A percentile compares a stretch with the other conserved stretches of the same genome.
These are phyloP conservation scores for Populus ilicifolia DNA, from an alignment of 345 rosid species.

Conservation along the genomic window DNA sequence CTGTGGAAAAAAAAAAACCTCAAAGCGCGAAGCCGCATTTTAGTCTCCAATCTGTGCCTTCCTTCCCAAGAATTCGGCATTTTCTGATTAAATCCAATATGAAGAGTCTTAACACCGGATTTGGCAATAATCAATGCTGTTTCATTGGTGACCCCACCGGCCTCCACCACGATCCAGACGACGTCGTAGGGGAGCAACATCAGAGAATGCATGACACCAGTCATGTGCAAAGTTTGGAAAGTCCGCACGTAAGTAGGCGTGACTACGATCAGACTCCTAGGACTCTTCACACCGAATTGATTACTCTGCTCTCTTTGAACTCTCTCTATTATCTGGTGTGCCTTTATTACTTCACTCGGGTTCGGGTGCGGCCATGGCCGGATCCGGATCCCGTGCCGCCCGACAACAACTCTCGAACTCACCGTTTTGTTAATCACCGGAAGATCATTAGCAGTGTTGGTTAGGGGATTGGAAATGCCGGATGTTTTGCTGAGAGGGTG, in stretches of 20 bases:
- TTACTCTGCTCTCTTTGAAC: slow-evolving; percentile 86
- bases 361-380: slow-evolving; percentile 99
- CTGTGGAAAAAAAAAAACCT: slow-evolving; percentile 33
- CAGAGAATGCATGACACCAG: slow-evolving; percentile 85
- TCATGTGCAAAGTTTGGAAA: slow-evolving; percentile 84
- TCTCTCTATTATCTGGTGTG: slow-evolving; percentile 80
- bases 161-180: slow-evolving; percentile 95
- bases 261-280: slow-evolving; percentile 61
- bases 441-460: slow-evolving; percentile 13
- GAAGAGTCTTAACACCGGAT: slow-evolving; percentile 60
- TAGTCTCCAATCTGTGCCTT: slow-evolving; percentile 61
- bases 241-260: slow-evolving; percentile 96
- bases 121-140: slow-evolving; percentile 60
- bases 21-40: slow-evolving; percentile 81
- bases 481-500: slow-evolving; percentile 23
- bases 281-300: slow-evolving; percentile 65
- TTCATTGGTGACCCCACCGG: slow-evolving; percentile 78
- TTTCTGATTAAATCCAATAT: slow-evolving; percentile 54
- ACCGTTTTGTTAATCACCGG: slow-evolving; percentile 36
- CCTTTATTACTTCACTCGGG: slow-evolving; percentile 85
- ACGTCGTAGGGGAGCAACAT: slow-evolving; percentile 86
- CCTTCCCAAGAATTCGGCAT: slow-evolving; percentile 83
- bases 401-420: slow-evolving; percentile 78
- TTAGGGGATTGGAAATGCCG: slow-evolving; percentile 21
- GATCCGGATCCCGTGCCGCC: slow-evolving; percentile 99